These are phyloP conservation scores for Ceratocystis harringtonii DNA, from an alignment of 2,329 filamentous ascomycete species.

Conservation along the genomic window DNA sequence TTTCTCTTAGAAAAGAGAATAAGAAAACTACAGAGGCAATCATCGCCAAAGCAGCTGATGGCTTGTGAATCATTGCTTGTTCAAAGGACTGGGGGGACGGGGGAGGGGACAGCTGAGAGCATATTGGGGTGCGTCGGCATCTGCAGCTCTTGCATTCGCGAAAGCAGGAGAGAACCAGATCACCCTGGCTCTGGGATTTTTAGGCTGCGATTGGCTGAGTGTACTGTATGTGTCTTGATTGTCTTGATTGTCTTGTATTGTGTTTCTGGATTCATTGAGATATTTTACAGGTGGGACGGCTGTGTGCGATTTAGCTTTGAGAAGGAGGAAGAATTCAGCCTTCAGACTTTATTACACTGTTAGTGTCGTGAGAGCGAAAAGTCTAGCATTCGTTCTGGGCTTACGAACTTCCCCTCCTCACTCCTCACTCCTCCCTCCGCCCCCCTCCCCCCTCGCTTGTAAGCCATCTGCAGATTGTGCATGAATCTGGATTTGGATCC, in stretches of 20 bases:
- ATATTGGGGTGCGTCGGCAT: background rate
- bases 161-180: slow-evolving; percentile 9
- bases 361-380: too few species aligned
- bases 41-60: background rate
- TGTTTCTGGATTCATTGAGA: background rate
- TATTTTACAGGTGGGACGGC: too few species aligned
- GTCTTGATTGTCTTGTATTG: background rate
- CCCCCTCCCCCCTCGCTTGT: background rate
- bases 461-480: background rate
- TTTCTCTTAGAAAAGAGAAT: background rate
- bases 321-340: too few species aligned
- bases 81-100: background rate
- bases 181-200: background rate
- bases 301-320: too few species aligned
- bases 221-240: background rate
- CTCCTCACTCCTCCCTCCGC: background rate
- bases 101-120: background rate
- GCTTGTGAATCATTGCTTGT: too few species aligned
- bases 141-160: slow-evolving; percentile 11
- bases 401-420: background rate
- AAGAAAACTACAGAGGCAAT: background rate
- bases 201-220: background rate
- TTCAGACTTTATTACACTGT: too few species aligned
- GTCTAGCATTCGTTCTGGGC: too few species aligned
- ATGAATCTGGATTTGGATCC: slow-evolving; percentile 1